A percentile compares a stretch with the other conserved stretches of the same genome.
Evolutionary conservation across 139 green algal species (phyloP).

Genomic region (Axilococcus clingmanii): DNA sequence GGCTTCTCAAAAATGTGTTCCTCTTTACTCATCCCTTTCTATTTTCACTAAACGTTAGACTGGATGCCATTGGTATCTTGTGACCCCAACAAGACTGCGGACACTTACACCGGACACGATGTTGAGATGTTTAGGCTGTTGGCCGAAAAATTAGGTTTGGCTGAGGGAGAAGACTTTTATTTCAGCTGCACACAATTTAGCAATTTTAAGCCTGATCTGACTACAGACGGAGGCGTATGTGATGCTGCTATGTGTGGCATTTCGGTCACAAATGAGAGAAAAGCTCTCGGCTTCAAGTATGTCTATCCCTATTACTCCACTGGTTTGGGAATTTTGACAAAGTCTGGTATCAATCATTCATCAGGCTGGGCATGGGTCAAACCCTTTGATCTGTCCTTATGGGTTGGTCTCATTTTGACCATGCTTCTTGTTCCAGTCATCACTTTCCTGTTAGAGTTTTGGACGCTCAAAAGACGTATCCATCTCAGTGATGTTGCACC

Average conservation of each 20-base stretch:
- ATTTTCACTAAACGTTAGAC: too few species aligned
- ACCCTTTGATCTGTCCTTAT: conserved; percentile 2
- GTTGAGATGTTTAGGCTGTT: conserved; percentile 5
- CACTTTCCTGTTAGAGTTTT: conserved; percentile 1
- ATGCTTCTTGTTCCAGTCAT: neutral
- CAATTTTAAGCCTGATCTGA: neutral
- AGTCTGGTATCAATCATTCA: neutral
- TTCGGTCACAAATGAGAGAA: conserved; percentile 4
- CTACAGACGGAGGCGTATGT: neutral
- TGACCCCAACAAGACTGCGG: neutral
- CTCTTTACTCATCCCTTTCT: too few species aligned
- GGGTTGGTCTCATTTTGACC: conserved; percentile 5
- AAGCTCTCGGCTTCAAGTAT: conserved; percentile 1
- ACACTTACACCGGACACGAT: neutral
- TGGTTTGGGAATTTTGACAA: conserved; percentile 3
- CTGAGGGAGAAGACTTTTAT: conserved; percentile 4
- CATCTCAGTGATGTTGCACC: neutral
- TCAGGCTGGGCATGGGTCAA: conserved; percentile 1
- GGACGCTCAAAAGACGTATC: neutral
- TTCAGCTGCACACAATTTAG: neutral
- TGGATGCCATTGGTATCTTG: conserved; percentile 7
- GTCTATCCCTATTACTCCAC: conserved; percentile 4
- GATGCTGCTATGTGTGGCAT: neutral
- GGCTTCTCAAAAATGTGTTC: too few species aligned
- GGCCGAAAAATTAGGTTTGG: neutral